Evolutionary conservation across 768 basidiomycete species (phyloP).

Genomic region (Boletus sp.): DNA sequence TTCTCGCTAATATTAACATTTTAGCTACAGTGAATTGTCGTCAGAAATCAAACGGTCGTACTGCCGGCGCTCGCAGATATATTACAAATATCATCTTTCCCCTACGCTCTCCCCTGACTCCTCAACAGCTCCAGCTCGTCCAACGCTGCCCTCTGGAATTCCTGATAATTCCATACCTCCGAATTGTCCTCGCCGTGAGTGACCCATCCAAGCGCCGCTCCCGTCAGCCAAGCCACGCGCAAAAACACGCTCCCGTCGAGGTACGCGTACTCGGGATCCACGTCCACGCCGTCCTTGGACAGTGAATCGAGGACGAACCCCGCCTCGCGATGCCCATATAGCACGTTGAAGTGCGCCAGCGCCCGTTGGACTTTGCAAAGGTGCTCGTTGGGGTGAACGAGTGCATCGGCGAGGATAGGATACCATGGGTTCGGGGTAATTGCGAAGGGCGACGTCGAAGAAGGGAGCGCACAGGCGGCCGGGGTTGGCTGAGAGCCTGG

Average conservation of each 20-base stretch:
- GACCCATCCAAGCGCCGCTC: slow-evolving; percentile 41
- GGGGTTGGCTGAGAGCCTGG: slow-evolving; percentile 23
- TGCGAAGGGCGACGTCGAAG: slow-evolving; percentile 34
- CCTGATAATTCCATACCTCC: slow-evolving; percentile 29
- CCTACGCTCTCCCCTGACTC: slow-evolving; percentile 17
- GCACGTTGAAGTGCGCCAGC: slow-evolving; percentile 42
- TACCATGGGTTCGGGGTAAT: slow-evolving; percentile 58
- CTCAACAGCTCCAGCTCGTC: slow-evolving; percentile 24
- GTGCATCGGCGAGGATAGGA: slow-evolving; percentile 48
- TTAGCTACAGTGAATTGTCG: too few species aligned
- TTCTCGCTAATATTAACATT: too few species aligned
- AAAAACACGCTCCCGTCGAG: slow-evolving; percentile 67
- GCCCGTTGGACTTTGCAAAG: slow-evolving; percentile 49
- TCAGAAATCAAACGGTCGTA: too few species aligned
- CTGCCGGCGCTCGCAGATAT: too few species aligned
- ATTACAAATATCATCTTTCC: neutral
- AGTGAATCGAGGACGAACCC: slow-evolving; percentile 33
- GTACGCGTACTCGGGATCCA: slow-evolving; percentile 45
- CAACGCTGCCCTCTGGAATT: slow-evolving; percentile 26
- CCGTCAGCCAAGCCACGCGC: slow-evolving; percentile 52
- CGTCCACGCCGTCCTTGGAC: slow-evolving; percentile 25
- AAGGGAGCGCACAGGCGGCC: slow-evolving; percentile 26
- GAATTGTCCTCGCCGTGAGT: slow-evolving; percentile 37
- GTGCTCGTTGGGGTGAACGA: slow-evolving; percentile 62
- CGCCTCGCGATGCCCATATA: slow-evolving; percentile 43